Evolutionary conservation across 441 rosid species (phyloP).

Genomic region (Metrosideros polymorpha): DNA sequence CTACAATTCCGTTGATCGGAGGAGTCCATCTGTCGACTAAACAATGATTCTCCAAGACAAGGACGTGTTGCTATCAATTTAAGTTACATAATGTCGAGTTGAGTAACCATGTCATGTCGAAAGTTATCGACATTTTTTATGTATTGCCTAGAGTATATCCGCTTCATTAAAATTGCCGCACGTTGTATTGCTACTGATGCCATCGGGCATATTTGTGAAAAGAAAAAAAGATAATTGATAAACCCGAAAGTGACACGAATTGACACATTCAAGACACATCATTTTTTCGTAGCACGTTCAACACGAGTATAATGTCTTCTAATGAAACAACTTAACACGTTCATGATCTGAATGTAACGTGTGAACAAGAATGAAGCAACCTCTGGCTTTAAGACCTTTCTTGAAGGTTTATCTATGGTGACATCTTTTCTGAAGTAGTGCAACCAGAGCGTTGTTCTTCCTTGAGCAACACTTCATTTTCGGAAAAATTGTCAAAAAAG

Average conservation of each 20-base stretch:
- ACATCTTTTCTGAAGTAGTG: background rate
- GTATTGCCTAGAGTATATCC: background rate
- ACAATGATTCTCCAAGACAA: background rate
- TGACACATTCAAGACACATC: background rate
- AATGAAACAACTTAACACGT: background rate
- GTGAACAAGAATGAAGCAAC: background rate
- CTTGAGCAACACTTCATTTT: background rate
- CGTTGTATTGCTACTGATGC: background rate
- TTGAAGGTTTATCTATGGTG: background rate
- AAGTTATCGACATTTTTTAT: background rate
- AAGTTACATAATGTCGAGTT: background rate
- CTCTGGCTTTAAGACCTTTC: background rate
- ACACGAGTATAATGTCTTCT: background rate
- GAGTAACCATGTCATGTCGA: fast-evolving
- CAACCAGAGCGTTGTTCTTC: background rate
- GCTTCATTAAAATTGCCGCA: background rate
- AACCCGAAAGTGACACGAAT: background rate
- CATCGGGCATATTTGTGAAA: background rate
- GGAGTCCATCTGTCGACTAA: background rate
- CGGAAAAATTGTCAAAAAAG: no score
- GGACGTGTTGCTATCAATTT: background rate
- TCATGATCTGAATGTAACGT: background rate
- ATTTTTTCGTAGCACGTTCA: background rate
- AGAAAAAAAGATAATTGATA: background rate
- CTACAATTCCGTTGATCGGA: background rate